phyloP scores from a whole-genome alignment of 75 land plant genomes.

The Picea glauca region DNA sequence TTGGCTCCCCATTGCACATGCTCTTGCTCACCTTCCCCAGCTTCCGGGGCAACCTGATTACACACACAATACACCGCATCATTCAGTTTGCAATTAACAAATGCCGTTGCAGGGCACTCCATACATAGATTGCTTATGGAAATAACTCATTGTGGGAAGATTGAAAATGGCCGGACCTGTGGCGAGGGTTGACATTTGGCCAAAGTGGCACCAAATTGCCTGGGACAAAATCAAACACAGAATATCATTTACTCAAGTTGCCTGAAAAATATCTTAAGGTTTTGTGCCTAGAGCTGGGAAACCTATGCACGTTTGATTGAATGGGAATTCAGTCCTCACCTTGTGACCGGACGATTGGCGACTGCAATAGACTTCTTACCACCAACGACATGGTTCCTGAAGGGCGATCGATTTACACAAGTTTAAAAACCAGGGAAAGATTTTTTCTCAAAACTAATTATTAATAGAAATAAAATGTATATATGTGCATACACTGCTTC shows the following conservation, averaged over 20 bases:
- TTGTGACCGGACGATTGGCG: background rate
- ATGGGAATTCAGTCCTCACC: background rate
- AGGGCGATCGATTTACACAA: too few species aligned
- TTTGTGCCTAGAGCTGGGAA: background rate
- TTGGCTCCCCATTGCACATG: slow-evolving; percentile 28
- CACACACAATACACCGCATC: background rate
- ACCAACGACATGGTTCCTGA: background rate
- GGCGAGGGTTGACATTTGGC: background rate
- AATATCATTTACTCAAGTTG: background rate
- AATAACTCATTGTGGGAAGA: too few species aligned
- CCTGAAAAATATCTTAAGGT: background rate
- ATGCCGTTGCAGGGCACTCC: too few species aligned
- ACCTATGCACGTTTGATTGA: background rate
- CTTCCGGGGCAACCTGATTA: slow-evolving; percentile 1
- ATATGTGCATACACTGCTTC: background rate
- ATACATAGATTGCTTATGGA: too few species aligned
- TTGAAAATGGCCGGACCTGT: background rate
- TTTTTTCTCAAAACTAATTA: too few species aligned
- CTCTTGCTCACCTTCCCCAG: slow-evolving; percentile 4
- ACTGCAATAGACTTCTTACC: background rate
- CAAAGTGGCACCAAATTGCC: background rate
- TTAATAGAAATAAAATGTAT: too few species aligned
- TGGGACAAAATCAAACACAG: background rate
- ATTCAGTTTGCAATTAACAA: too few species aligned
- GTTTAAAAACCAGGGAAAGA: too few species aligned